These are phyloP conservation scores for Rossbeevera mucosa DNA, from an alignment of 768 basidiomycete species.

Conservation along the genomic window DNA sequence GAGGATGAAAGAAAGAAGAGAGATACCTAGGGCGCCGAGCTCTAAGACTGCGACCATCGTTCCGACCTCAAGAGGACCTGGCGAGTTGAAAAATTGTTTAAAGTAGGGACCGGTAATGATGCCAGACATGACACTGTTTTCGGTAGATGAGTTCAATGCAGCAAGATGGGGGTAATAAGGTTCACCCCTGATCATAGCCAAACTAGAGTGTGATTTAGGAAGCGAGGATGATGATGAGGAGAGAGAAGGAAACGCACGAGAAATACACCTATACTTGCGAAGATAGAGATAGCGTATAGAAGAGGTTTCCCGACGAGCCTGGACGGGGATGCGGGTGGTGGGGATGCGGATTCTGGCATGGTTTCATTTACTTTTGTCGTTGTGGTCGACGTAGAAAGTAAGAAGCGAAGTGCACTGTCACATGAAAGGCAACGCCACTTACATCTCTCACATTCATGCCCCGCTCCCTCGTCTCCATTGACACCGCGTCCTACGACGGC, in stretches of 20 bases:
- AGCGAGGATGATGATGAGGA: background rate
- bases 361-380: constrained; percentile 39
- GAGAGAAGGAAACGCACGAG: constrained; percentile 47
- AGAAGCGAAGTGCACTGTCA: background rate
- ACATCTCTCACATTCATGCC: constrained; percentile 43
- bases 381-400: constrained; percentile 16
- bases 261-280: constrained; percentile 82
- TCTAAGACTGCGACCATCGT: constrained; percentile 96
- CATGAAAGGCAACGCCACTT: constrained; percentile 11
- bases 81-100: constrained; percentile 75
- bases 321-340: constrained; percentile 34
- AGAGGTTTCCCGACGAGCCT: constrained; percentile 74
- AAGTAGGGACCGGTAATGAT: constrained; percentile 88
- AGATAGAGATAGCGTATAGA: constrained; percentile 74
- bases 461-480: constrained; percentile 55
- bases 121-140: constrained; percentile 76
- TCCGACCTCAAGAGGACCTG: constrained; percentile 70
- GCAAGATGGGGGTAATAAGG: constrained; percentile 4
- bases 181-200: constrained; percentile 83
- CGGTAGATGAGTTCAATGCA: constrained; percentile 3
- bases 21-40: constrained; percentile 82
- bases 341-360: constrained; percentile 42
- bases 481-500: constrained; percentile 51
- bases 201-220: constrained; percentile 41
- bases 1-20: background rate